Conservation (phyloP, 2,329 filamentous ascomycete genomes). For the Fusarium nygamai region DNA sequence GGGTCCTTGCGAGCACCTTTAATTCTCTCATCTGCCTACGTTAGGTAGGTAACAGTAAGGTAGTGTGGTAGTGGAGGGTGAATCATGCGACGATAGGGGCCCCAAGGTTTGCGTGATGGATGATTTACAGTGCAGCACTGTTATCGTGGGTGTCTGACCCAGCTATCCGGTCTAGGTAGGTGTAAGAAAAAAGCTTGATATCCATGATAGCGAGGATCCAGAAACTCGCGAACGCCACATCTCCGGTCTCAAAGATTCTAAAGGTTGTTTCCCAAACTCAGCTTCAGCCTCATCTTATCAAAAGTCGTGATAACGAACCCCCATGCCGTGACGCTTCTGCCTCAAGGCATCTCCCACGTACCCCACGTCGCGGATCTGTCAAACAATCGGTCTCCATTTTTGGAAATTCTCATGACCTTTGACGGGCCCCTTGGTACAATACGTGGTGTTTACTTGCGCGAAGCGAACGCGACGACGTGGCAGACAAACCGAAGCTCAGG, state of each 20-base stretch:
- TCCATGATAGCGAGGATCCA: not conserved
- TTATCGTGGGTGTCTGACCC: conserved; percentile 22
- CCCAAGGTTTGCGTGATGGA: conserved; percentile 2
- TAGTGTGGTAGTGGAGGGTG: not conserved
- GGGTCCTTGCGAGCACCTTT: not conserved
- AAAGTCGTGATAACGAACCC: conserved; percentile 7
- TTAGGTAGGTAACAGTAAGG: not conserved
- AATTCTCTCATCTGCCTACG: not conserved
- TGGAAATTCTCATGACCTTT: conserved; percentile 12
- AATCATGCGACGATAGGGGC: conserved; percentile 18
- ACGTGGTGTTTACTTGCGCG: not conserved
- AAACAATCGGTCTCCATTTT: conserved; percentile 14
- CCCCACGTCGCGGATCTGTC: conserved; percentile 31
- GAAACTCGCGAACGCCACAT: not conserved
- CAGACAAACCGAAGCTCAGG: not conserved
- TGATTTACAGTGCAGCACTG: conserved; percentile 28
- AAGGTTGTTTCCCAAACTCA: not conserved
- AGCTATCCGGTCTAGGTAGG: conserved; percentile 23
- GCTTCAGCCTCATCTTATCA: conserved; percentile 17
- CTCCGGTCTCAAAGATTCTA: not conserved
- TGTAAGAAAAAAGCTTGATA: conserved; percentile 3
- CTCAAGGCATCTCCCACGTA: conserved; percentile 2
- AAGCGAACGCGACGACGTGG: conserved; percentile 1
- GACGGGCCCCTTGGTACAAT: not conserved
- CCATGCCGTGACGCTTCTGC: not conserved